Evolutionary conservation across 306 rosid species (phyloP).

Genomic region (Morella rubra): DNA sequence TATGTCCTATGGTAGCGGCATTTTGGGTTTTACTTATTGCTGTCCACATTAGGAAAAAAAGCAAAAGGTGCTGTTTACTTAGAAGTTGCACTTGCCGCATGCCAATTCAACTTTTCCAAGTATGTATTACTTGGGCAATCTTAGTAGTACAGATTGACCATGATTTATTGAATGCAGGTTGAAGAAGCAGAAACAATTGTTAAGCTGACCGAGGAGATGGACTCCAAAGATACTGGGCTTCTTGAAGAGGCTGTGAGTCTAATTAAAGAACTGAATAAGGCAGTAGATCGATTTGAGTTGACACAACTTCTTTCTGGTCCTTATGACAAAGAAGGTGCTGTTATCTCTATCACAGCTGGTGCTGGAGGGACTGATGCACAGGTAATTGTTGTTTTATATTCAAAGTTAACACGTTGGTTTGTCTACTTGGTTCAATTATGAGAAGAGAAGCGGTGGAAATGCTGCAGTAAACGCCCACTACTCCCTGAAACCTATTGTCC

Average conservation of each 20-base stretch:
- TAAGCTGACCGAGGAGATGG: constrained; percentile 86
- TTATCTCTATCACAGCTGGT: constrained; percentile 80
- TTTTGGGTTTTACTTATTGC: not conserved
- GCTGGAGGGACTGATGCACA: constrained; percentile 99
- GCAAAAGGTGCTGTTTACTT: not conserved
- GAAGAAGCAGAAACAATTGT: constrained; percentile 95
- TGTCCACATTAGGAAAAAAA: not conserved
- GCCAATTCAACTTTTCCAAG: not conserved
- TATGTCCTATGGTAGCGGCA: not conserved
- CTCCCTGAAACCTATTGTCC: constrained; percentile 1
- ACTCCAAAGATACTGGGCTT: constrained; percentile 68
- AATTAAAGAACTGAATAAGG: constrained; percentile 77
- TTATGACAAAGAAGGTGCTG: constrained; percentile 94
- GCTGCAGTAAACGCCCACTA: not conserved
- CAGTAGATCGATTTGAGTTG: constrained; percentile 78
- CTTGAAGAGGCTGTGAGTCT: constrained; percentile 82
- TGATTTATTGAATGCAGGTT: constrained; percentile 47
- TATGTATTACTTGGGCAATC: not conserved
- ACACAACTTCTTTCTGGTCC: constrained; percentile 96
- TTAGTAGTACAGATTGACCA: not conserved
- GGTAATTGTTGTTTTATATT: constrained; percentile 46
- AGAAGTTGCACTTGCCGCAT: not conserved
- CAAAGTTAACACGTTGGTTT: constrained; percentile 17
- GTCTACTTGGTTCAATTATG: constrained; percentile 9
- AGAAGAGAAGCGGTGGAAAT: not conserved